Evolutionary conservation across 305 asterid genomes (phyloP), one percentile per base, ranked within the genome.

Genomic region (Plantago rigida): DNA sequence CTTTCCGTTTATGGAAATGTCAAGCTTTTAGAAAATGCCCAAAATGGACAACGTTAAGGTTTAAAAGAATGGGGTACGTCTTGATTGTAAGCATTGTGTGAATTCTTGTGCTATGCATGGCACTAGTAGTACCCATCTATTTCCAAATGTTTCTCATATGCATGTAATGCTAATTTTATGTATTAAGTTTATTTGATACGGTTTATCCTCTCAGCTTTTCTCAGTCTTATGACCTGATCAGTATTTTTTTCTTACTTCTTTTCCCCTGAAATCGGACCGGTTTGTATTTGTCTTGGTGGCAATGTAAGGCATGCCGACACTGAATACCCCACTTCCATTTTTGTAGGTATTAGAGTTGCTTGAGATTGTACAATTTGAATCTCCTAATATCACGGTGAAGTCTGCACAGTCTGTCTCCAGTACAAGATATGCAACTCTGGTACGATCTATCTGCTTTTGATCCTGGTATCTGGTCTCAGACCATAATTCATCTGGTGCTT

Each of bases 301-400:
- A 22, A 57, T 41, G 15, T 49, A 36, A 45, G 59, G 13, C 29
- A 42, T 34, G 64, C 44, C 34, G 48, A 13, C 61, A 19, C 5
- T 49, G 26, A 45, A 50, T 60, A 51, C 71, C 54, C 59, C 47
- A 36, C 44, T 36, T 62, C 68, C 48, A 22, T 22, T 36, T 63
- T 65, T 47, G 39, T 59, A 92, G 99, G 90, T 81, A 39, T 77
- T 89, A 62, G 96, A 82, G 75, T 75, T 92, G 84, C 97, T 92
- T 75, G 95, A 81, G 64, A 78, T 86, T 56, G 72, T 89, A 72
- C 96, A 79, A 72, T 92, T 86, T 76, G 89, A 85, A 69, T 78
- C 92, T 73, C 94, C 95, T 45, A 97, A 85, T 72, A 75, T 68
- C 57, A 64, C 77, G 5, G 56, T 78, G 82, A 85, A 84, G 76